Conservation (phyloP, 148 eudicot genomes). For the Chenopodium quinoa region DNA sequence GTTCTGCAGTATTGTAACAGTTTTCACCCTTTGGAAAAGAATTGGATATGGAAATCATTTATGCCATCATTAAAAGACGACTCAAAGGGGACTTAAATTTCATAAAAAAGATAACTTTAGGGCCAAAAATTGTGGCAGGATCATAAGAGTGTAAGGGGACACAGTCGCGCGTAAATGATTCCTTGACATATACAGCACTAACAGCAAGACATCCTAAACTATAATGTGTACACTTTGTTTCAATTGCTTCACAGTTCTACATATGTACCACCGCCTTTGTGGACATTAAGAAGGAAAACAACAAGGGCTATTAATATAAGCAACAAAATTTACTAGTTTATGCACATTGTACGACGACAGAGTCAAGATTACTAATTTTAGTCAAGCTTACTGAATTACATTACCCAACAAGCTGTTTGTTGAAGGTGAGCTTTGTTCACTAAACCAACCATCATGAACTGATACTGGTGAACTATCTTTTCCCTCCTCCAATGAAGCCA, state of each 20-base stretch:
- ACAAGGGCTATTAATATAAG: not conserved
- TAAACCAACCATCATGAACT: constrained; percentile 79
- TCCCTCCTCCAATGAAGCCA: constrained; percentile 44
- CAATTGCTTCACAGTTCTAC: constrained; percentile 13
- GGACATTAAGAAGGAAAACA: not conserved
- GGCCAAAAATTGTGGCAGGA: not conserved
- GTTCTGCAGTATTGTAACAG: too few relatives aligned
- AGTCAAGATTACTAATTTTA: not conserved
- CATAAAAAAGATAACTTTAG: too few relatives aligned
- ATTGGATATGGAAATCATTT: too few relatives aligned
- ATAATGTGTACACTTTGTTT: not conserved
- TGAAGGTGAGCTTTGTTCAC: constrained; percentile 91
- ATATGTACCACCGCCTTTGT: constrained; percentile 22
- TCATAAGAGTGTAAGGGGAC: not conserved
- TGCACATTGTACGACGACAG: constrained; percentile 13
- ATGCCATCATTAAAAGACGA: too few relatives aligned
- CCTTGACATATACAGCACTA: not conserved
- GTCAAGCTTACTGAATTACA: constrained; percentile 36
- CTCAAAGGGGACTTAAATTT: too few relatives aligned
- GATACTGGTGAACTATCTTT: constrained; percentile 85
- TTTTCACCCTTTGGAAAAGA: too few relatives aligned
- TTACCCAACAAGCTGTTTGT: constrained; percentile 75
- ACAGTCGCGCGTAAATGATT: not conserved
- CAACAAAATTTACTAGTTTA: constrained; percentile 7
- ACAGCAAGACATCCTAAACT: constrained; percentile 7